These are phyloP conservation scores for Carpinus fangiana DNA, from an alignment of 306 rosid genomes.

Conservation along the genomic window DNA sequence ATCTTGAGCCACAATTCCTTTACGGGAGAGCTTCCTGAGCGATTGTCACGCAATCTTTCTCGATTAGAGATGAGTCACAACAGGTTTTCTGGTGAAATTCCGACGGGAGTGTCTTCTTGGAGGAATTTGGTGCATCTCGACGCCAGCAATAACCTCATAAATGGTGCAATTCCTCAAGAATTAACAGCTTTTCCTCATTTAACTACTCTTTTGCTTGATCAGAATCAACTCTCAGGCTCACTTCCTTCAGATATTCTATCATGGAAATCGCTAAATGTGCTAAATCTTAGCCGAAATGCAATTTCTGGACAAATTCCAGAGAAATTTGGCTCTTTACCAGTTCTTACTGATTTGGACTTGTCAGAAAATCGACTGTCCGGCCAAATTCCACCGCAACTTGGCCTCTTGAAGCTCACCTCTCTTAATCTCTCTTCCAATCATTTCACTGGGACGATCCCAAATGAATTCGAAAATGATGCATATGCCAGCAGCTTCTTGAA, in stretches of 20 bases:
- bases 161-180: constrained; percentile 57
- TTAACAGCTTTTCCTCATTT: constrained; percentile 44
- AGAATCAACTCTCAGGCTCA: constrained; percentile 49
- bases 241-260: constrained; percentile 51
- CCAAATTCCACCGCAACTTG: constrained; percentile 47
- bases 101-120: too few relatives aligned
- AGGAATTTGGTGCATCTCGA: too few relatives aligned
- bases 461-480: too few relatives aligned
- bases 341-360: constrained; percentile 29
- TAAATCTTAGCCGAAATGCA: constrained; percentile 50
- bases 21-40: not conserved
- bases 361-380: constrained; percentile 62
- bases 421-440: constrained; percentile 55
- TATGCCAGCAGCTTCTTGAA: too few relatives aligned
- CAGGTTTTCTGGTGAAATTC: too few relatives aligned
- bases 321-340: constrained; percentile 38
- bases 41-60: too few relatives aligned
- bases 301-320: constrained; percentile 55
- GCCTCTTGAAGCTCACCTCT: not conserved
- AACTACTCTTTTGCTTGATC: constrained; percentile 45
- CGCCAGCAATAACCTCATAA: constrained; percentile 44
- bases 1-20: constrained; percentile 44
- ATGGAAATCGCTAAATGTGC: constrained; percentile 42
- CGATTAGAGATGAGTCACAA: too few relatives aligned
- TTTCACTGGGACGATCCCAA: constrained; percentile 60